Evolutionary conservation across 163 green algal genomes (phyloP).

Genomic region (Trebouxia gelatinosa): DNA sequence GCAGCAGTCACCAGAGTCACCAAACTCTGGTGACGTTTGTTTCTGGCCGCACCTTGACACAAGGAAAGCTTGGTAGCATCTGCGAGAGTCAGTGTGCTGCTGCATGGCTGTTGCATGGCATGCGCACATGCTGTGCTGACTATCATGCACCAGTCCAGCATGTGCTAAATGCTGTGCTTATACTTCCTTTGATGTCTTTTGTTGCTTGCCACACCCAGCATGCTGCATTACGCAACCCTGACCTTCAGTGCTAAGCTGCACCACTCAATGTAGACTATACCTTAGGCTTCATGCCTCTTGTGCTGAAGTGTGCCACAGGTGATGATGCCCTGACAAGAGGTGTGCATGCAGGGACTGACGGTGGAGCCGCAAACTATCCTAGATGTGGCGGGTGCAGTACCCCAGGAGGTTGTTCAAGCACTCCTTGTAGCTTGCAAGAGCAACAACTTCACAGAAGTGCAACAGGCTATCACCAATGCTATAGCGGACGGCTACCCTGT

Average conservation of each 20-base stretch:
- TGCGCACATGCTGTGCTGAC: too few relatives aligned
- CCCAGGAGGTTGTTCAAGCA: constrained; percentile 48
- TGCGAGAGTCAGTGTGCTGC: neutral
- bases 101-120: too few relatives aligned
- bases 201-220: neutral
- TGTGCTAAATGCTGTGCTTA: neutral
- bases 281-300: too few relatives aligned
- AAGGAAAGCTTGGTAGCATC: neutral
- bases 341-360: constrained; percentile 25
- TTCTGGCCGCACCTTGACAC: neutral
- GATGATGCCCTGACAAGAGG: neutral
- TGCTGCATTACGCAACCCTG: neutral
- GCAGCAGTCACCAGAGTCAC: neutral
- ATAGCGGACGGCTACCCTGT: constrained; percentile 79
- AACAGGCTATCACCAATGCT: constrained; percentile 61
- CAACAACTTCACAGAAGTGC: constrained; percentile 48
- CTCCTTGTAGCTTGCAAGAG: constrained; percentile 58
- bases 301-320: too few relatives aligned
- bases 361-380: constrained; percentile 60
- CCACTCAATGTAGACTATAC: too few relatives aligned
- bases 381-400: constrained; percentile 81
- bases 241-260: too few relatives aligned
- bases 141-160: too few relatives aligned
- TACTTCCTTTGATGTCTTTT: neutral
- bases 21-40: neutral